A percentile compares a stretch with the other conserved stretches of the same genome.
These are phyloP conservation scores for Astrocystis sublimbata DNA, from an alignment of 495 filamentous ascomycete genomes.

Conservation along the genomic window DNA sequence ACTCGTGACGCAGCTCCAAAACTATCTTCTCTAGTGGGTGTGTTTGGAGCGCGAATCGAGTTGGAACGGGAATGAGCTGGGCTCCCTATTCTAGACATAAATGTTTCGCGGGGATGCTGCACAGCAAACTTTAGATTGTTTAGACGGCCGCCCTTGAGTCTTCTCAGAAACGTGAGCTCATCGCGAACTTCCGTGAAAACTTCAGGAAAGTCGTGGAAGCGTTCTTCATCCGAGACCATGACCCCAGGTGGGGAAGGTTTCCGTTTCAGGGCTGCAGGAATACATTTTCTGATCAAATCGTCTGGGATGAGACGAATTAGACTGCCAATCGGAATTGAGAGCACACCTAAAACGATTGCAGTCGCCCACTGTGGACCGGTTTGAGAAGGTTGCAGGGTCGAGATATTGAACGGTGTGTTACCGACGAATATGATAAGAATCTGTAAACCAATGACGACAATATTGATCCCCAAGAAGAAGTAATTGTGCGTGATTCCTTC, in stretches of 20 bases:
- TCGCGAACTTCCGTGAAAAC: slow-evolving; percentile 73
- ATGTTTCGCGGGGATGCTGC: slow-evolving; percentile 71
- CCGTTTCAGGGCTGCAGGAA: slow-evolving; percentile 67
- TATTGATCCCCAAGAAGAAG: slow-evolving; percentile 82
- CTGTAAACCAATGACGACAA: slow-evolving; percentile 76
- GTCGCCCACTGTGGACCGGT: slow-evolving; percentile 73
- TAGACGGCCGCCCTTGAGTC: slow-evolving; percentile 85
- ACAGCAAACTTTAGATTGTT: slow-evolving; percentile 84
- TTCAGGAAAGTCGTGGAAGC: slow-evolving; percentile 69
- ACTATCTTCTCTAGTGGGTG: slow-evolving; percentile 62
- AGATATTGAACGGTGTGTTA: slow-evolving; percentile 70
- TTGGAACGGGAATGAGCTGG: slow-evolving; percentile 72
- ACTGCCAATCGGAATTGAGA: slow-evolving; percentile 74
- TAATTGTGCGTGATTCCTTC: slow-evolving; percentile 75
- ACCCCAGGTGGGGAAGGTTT: slow-evolving; percentile 54
- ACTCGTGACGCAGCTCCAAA: slow-evolving; percentile 53
- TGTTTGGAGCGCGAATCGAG: slow-evolving; percentile 61
- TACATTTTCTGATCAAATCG: slow-evolving; percentile 62
- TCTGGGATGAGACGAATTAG: slow-evolving; percentile 63
- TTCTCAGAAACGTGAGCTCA: slow-evolving; percentile 85
- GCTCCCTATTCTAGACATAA: slow-evolving; percentile 71
- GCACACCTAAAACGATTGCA: slow-evolving; percentile 67
- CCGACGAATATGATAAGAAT: slow-evolving; percentile 81
- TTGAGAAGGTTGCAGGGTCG: slow-evolving; percentile 42
- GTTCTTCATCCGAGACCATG: slow-evolving; percentile 71